These are phyloP conservation scores for Lipomyces anomalus DNA, from an alignment of 805 yeast genomes.

Conservation along the genomic window DNA sequence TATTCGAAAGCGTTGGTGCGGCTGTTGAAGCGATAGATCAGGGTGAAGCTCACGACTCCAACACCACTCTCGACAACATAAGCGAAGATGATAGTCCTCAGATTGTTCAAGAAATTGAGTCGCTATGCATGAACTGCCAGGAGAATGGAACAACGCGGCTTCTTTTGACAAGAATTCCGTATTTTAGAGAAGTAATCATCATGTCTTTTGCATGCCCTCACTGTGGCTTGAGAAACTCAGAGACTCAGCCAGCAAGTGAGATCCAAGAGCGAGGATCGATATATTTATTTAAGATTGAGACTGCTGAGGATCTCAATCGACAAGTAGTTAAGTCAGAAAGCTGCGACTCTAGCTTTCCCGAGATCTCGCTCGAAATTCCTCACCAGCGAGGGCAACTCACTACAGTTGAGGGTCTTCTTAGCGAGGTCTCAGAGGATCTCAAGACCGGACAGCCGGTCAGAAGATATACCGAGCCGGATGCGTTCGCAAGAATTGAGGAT, in stretches of 20 bases:
- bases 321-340: constrained; percentile 89
- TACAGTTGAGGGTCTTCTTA: constrained; percentile 81
- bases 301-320: constrained; percentile 69
- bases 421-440: constrained; percentile 79
- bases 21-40: constrained; percentile 40
- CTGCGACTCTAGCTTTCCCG: constrained; percentile 71
- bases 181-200: constrained; percentile 78
- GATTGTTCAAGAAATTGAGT: constrained; percentile 92
- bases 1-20: constrained; percentile 16
- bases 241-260: constrained; percentile 90
- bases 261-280: constrained; percentile 85
- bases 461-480: constrained; percentile 64
- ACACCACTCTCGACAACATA: constrained; percentile 34
- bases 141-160: constrained; percentile 77
- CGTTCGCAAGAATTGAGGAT: constrained; percentile 66
- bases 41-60: constrained; percentile 40
- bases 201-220: constrained; percentile 97
- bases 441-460: constrained; percentile 76
- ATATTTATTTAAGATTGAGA: constrained; percentile 63
- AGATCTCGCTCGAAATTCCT: constrained; percentile 90
- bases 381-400: constrained; percentile 91
- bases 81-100: constrained; percentile 73
- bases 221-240: constrained; percentile 85
- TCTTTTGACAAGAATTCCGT: constrained; percentile 84
- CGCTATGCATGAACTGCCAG: constrained; percentile 93